Conservation (phyloP, 495 filamentous ascomycete genomes). For the Penicillium coprophilum region DNA sequence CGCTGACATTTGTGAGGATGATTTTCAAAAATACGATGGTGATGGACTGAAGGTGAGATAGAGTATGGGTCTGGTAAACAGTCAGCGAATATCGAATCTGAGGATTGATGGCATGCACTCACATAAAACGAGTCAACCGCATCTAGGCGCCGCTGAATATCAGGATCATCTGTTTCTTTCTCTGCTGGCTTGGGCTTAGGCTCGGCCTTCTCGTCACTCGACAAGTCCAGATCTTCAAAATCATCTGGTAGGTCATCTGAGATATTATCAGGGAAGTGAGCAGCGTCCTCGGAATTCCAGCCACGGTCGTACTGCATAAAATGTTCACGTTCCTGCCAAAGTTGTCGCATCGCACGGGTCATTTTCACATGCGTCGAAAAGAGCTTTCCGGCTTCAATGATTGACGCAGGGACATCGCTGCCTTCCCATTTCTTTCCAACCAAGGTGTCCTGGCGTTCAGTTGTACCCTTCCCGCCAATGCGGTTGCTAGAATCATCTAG, state of each 20-base stretch:
- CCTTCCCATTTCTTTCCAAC: slow-evolving; percentile 85
- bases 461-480: slow-evolving; percentile 81
- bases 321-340: slow-evolving; percentile 90
- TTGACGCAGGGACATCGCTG: slow-evolving; percentile 85
- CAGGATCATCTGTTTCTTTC: slow-evolving; percentile 57
- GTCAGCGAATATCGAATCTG: slow-evolving; percentile 8
- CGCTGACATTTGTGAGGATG: slow-evolving; percentile 77
- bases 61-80: slow-evolving; percentile 57
- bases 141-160: slow-evolving; percentile 64
- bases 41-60: slow-evolving; percentile 89
- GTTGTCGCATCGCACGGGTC: slow-evolving; percentile 83
- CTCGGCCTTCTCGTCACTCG: slow-evolving; percentile 28
- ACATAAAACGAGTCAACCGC: slow-evolving; percentile 85
- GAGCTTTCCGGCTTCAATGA: slow-evolving; percentile 90
- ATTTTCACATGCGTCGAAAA: slow-evolving; percentile 88
- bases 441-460: slow-evolving; percentile 69
- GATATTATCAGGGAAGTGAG: slow-evolving; percentile 36
- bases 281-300: slow-evolving; percentile 64
- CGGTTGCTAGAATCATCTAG: slow-evolving; percentile 78
- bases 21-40: slow-evolving; percentile 90
- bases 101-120: slow-evolving; percentile 34
- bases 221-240: slow-evolving; percentile 31
- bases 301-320: slow-evolving; percentile 91
- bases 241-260: slow-evolving; percentile 37
- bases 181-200: slow-evolving; percentile 26